Evolutionary conservation across 257 asterid genomes (phyloP).

Genomic region (Haberlea rhodopensis): DNA sequence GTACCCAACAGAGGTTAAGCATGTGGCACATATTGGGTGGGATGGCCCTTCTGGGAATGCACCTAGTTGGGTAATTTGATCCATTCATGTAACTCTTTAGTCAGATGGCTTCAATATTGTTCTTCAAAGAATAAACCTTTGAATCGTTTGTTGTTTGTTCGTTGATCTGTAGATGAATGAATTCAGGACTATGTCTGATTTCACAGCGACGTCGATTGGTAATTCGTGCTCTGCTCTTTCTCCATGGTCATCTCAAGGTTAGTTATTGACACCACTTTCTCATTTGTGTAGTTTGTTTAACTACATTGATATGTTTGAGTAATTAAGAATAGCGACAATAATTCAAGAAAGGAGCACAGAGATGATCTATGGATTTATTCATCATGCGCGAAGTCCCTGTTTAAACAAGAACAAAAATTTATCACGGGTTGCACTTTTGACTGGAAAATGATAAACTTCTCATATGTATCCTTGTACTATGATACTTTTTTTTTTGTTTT

Average conservation of each 20-base stretch:
- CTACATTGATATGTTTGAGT: conserved; percentile 8
- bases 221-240: conserved; percentile 60
- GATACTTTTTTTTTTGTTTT: not conserved
- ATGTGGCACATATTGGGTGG: conserved; percentile 92
- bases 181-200: conserved; percentile 44
- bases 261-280: conserved; percentile 12
- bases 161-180: conserved; percentile 42
- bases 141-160: not conserved
- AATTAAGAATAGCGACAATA: conserved; percentile 2
- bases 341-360: not conserved
- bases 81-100: not conserved
- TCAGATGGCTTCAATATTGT: not conserved
- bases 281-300: not conserved
- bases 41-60: conserved; percentile 73
- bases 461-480: conserved; percentile 23
- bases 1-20: conserved; percentile 81
- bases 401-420: conserved; percentile 26
- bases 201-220: conserved; percentile 54
- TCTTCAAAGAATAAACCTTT: not conserved
- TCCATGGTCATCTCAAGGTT: conserved; percentile 86
- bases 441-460: conserved; percentile 25
- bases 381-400: conserved; percentile 27
- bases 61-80: conserved; percentile 68
- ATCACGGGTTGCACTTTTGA: conserved; percentile 30
- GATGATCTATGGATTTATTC: not conserved